These are phyloP conservation scores for Mantamonas sphyraenae DNA, from an alignment of 78 protist genomes.

Conservation along the genomic window DNA sequence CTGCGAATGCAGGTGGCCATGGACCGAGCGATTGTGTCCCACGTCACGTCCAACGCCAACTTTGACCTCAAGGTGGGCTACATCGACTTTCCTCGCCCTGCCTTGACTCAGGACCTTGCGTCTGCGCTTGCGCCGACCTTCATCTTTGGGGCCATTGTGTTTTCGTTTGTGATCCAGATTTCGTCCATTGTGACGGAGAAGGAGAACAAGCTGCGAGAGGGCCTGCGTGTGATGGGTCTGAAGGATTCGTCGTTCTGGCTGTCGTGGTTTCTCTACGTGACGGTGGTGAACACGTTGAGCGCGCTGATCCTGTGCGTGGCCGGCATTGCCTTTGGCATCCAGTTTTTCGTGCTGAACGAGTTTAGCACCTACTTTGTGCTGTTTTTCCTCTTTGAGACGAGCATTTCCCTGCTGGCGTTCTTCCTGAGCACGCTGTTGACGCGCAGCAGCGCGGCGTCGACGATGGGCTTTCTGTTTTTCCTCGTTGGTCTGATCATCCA, in stretches of 20 bases:
- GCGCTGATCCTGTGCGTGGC: background rate
- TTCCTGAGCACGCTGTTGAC: background rate
- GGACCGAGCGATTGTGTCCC: background rate
- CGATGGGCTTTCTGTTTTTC: conserved; percentile 2
- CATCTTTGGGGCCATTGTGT: background rate
- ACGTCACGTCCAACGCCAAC: background rate
- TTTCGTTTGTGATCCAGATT: background rate
- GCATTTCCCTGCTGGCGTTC: background rate
- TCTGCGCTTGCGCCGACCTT: background rate
- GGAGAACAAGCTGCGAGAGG: background rate
- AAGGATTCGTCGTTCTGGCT: conserved; percentile 17
- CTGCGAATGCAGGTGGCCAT: background rate
- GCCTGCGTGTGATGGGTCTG: conserved; percentile 1
- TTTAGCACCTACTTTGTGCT: background rate
- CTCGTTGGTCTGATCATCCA: background rate
- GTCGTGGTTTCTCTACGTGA: background rate
- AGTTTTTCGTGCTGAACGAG: conserved; percentile 1
- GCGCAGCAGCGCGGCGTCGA: background rate
- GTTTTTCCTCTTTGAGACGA: background rate
- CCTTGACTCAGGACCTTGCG: too few species aligned
- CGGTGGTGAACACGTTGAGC: background rate
- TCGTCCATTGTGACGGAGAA: background rate
- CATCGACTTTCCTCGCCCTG: too few species aligned
- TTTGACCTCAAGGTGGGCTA: background rate
- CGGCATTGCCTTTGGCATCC: background rate